These are phyloP conservation scores for Glycine latifolia DNA, from an alignment of 306 rosid species.

Conservation along the genomic window DNA sequence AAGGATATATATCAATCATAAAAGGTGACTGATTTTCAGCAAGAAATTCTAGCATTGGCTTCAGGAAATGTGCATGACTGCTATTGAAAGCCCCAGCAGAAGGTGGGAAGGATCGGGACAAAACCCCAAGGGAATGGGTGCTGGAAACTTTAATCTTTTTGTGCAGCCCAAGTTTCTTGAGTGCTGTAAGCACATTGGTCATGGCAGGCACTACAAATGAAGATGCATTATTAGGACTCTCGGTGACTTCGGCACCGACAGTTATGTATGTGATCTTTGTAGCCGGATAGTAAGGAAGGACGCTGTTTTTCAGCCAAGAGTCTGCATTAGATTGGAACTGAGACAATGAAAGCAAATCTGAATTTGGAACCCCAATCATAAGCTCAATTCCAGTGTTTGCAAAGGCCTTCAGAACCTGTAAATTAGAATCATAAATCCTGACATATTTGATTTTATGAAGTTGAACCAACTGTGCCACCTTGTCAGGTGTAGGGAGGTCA, in stretches of 20 bases:
- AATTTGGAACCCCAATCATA: conserved; percentile 87
- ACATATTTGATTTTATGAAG: conserved; percentile 85
- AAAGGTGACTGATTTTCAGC: conserved; percentile 95
- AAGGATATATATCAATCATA: conserved; percentile 97
- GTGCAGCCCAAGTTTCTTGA: conserved; percentile 77
- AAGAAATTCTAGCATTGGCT: conserved; percentile 93
- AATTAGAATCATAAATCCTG: conserved; percentile 84
- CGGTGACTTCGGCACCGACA: conserved; percentile 97
- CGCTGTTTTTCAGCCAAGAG: conserved; percentile 84
- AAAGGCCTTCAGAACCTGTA: conserved; percentile 92
- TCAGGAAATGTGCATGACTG: conserved; percentile 81
- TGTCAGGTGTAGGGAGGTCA: conserved; percentile 96
- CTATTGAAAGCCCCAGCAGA: conserved; percentile 98
- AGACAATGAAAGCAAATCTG: conserved; percentile 80
- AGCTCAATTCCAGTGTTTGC: conserved; percentile 90
- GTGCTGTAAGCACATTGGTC: conserved; percentile 85
- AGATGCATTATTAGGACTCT: conserved; percentile 71
- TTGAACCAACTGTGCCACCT: conserved; percentile 86
- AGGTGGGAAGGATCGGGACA: conserved; percentile 96
- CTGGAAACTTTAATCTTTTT: conserved; percentile 88
- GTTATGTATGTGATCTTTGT: conserved; percentile 92
- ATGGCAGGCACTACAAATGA: conserved; percentile 85
- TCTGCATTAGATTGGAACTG: conserved; percentile 96
- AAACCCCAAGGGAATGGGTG: conserved; percentile 94
- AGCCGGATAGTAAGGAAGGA: conserved; percentile 90